Evolutionary conservation across 805 yeast genomes (phyloP), one percentile per base, ranked within the genome.

Genomic region (Komagataella mondaviorum): DNA sequence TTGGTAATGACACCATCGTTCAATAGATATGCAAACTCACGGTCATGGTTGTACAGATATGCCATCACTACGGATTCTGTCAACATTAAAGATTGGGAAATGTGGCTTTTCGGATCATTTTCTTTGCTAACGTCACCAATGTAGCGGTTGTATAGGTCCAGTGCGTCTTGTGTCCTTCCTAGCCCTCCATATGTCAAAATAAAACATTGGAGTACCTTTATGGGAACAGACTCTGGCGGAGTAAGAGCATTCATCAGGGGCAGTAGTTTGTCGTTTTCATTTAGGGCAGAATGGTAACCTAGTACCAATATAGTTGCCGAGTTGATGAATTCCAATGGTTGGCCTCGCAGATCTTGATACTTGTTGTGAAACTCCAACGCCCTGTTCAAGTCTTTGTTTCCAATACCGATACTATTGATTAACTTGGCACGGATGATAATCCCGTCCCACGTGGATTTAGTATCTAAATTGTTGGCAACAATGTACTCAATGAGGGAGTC

Each of bases 1-100:
- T 59, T 59, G 24, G 61, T 64, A 30, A 55, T 53, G 36, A 64
- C 60, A 46, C 66, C 65, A 4, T 54, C 53, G 48, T 63, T 60
- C 46, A 68, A 60, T 20, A 65, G 57, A 23, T 61, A 59, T 1
- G 70, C 70, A 24, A 68, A 49, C 22, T 63, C 66, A 6, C 67
- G 46, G 46, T 68, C 70, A 3, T 55, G 50, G 2, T 55, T 55
- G 3, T 59, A 48, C 6, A 68, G 49, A 6, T 61, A 52, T 8
- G 62, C 53, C 16, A 64, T 51, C 4, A 62, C 53, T 47, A 67
- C 55, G 6, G 67, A 55, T 48, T 63, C 66, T 51, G 48, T 59
- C 49, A 16, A 45, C 23, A 48, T 49, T 49, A 39, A 44, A 16
- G 54, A 48, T 8, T 48, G 51, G 3, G 54, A 52, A 5, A 49